These are phyloP conservation scores for Agastache rugosa DNA, from an alignment of 257 asterid species.

Conservation along the genomic window DNA sequence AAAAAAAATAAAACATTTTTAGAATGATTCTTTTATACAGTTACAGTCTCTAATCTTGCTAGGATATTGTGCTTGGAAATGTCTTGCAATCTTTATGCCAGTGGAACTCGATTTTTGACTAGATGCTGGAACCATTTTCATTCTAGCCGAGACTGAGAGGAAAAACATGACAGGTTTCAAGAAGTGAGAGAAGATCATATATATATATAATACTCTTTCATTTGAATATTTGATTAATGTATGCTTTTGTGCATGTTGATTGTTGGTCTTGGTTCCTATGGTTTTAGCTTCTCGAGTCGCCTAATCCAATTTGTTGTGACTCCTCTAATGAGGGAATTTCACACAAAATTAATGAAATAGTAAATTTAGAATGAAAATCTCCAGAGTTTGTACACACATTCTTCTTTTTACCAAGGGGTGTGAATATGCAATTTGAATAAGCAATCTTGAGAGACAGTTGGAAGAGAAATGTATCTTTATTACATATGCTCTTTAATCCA, in stretches of 20 bases:
- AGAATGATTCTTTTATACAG: background rate
- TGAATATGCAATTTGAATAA: background rate
- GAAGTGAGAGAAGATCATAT: background rate
- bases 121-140: too few species aligned
- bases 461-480: background rate
- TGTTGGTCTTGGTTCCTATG: background rate
- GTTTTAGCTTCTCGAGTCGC: background rate
- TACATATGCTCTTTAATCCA: background rate
- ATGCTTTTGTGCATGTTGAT: background rate
- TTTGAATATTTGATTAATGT: too few species aligned
- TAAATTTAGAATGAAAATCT: background rate
- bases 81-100: background rate
- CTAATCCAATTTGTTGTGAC: background rate
- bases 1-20: background rate
- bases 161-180: background rate
- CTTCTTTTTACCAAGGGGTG: background rate
- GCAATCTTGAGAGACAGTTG: background rate
- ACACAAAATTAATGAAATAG: too few species aligned
- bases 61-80: background rate
- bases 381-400: background rate
- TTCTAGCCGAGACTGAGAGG: too few species aligned
- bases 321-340: background rate
- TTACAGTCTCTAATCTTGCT: background rate
- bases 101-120: background rate
- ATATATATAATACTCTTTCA: background rate